Evolutionary conservation across 331 rosid species (phyloP).

Genomic region (Dryas integrifolia): DNA sequence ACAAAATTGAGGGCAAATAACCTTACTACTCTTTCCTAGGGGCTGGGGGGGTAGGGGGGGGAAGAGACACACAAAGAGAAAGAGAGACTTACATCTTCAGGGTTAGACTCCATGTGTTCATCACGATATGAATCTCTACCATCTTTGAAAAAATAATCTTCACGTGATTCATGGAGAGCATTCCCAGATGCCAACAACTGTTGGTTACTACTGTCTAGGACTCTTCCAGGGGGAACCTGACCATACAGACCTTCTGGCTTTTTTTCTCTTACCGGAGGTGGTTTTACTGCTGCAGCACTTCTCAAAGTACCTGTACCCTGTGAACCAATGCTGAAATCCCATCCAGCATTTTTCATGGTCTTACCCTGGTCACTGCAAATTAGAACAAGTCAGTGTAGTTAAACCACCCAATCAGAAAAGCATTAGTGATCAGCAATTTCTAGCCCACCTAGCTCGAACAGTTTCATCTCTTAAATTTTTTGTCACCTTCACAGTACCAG

Average conservation of each 20-base stretch:
- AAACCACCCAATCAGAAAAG: constrained; percentile 26
- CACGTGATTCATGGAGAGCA: constrained; percentile 40
- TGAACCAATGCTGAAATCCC: constrained; percentile 95
- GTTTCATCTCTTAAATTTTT: constrained; percentile 70
- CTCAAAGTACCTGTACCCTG: constrained; percentile 80
- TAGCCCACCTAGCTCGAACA: constrained; percentile 60
- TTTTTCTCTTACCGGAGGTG: constrained; percentile 86
- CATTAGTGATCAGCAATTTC: constrained; percentile 21
- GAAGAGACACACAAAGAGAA: background rate
- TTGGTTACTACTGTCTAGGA: constrained; percentile 51
- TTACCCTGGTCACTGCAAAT: constrained; percentile 77
- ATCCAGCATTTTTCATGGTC: constrained; percentile 71
- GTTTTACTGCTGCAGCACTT: constrained; percentile 51
- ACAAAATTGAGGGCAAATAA: background rate
- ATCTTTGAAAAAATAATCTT: constrained; percentile 44
- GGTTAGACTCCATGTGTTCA: constrained; percentile 39
- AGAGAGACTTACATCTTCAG: constrained; percentile 68
- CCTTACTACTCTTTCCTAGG: background rate
- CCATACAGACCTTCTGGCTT: constrained; percentile 49
- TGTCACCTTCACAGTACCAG: constrained; percentile 67
- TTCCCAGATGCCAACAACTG: constrained; percentile 47
- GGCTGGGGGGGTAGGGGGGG: background rate
- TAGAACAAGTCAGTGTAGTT: constrained; percentile 26
- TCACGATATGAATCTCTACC: constrained; percentile 38
- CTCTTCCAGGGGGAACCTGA: constrained; percentile 57